Base-by-base conservation (phyloP, 306 rosid genomes). In the Vigna unguiculata region DNA sequence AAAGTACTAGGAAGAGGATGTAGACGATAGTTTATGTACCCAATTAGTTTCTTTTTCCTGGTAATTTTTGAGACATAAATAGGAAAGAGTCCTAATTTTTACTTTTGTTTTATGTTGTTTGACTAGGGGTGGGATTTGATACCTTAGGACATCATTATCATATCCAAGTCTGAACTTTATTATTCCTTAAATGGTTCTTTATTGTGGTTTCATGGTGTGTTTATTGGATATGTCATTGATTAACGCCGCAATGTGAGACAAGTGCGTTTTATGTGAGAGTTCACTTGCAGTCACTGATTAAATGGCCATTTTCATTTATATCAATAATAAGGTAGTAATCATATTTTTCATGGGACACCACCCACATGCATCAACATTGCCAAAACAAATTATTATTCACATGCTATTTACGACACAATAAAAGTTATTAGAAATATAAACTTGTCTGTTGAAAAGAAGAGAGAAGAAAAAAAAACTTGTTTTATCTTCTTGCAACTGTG, bases 301-400 rank as follows among this genome's bases (percentile, higher is more conserved):
- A 53, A 40, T 69, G 34, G 60, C 22, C 4, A 59, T 75, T 75
- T 81, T 40, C 30, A 12, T 34, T 21, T 59, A 59, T 58, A 70
- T 43, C 11, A 3, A 12, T 0, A 43, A 43, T 34, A 55, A 47
- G 38, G 10, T 43, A 46, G 16, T 17, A 66, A 67, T 9, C 58
- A 24, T 58, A 19, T 25, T 81, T 24, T 81, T 17, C 59, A 24
- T 59, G 57, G 64, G 72, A 36, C 78, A 25, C 54, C 10, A 13
- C 41, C 43, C 65, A 28, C 65, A 28, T 59, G 19, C 38, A 74
- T 61, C 47, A 58, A 55, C 32, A 16, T 65, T 45, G 48, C 71
- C 16, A 30, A 57, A 15, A 20, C 60, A 62, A 40, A 52, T 28
- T 20, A 65, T 49, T 71, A 36, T 32, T 40, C 69, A 30, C 62